Base-by-base conservation (phyloP, 164 flowering plant species). In the Echeveria elegans region DNA sequence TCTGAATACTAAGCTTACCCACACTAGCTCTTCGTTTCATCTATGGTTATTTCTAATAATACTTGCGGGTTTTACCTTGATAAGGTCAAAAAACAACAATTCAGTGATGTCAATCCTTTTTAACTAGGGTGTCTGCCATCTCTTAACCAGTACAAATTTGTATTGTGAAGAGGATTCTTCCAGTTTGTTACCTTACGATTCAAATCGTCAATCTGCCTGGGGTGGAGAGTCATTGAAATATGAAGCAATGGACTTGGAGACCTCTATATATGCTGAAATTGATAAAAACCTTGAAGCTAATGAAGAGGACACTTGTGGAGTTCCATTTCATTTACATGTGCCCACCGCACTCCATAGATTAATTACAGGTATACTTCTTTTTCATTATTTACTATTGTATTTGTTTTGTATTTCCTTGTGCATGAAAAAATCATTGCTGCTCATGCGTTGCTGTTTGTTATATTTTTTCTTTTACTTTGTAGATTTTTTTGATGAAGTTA, bases 71-170 rank as follows among this genome's bases (percentile, higher is more conserved):
- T n/a, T n/a, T n/a, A n/a, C n/a, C n/a, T 63, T 29, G 6, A 60
- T 21, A 7, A 29, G 32, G 36, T 50, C 56, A 2, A 31, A 69
- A 26, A 31, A 32, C 21, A 2, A 45, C 8, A 31, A 8, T 15
- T 21, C 19, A 23, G 18, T 68, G 50, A 11, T 45, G 5, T 64
- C 6, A 16, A 29, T n/a, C 59, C 12, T 62, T 66, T 64, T 66
- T 66, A 67, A 74, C n/a, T 84, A 92, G 96, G 89, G 88, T 58
- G 79, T 84, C 0, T 88, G 96, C 75, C 97, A 87, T 76, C 89
- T 93, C 66, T 76, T 86, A 74, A 83, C 86, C 68, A 83, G 74
- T 74, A 77, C 87, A 50, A 88, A 75, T 53, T 70, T 77, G 56
- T 93, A 93, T 72, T 83, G 84, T 74, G 86, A 86, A 72, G 90